Base-by-base conservation (phyloP, 1,139 yeast genomes). In the Hansenula lynferdii region DNA sequence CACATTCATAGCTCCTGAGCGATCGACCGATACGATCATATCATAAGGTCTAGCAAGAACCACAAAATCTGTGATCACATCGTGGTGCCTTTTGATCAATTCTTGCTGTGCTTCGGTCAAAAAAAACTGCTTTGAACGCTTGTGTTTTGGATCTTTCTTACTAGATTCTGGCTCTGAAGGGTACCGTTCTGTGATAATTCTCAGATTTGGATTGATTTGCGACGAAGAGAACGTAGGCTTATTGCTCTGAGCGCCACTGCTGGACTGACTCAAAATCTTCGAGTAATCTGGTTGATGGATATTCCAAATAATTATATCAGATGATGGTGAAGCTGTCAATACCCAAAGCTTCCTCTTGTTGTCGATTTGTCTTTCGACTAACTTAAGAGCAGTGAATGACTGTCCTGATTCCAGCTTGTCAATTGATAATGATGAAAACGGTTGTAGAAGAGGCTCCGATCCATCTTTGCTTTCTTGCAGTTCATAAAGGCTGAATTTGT, bases 21-120 rank as follows among this genome's bases (percentile, higher is more conserved):
- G 57, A 50, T 83, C 92, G 3, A 67, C 85, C 1, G 83, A 67
- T 1, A 84, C 62, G 7, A 83, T 56, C 79, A 83, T 72, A 34
- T 72, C 75, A 47, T 69, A 77, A 0, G 92, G 90, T 15, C 59
- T 57, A 10, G 62, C 51, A 16, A 77, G 45, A 15, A 72, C 48
- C 0, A 69, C 72, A 11, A 82, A 58, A 31, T 67, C 81, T 3
- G 69, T 70, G 23, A 83, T 65, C 4, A 64, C 51, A 44, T 80
- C 85, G 34, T 62, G 68, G 38, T 75, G 80, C 34, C 60, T 60
- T 36, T 61, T 60, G 29, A 69, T 58, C 30, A 58, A 38, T 28
- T 57, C 61, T 23, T 57, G 62, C 39, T 64, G 73, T 27, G 60
- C 70, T 4, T 57, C 53, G 1, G 69, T 57, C 22, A 66, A 56